Evolutionary conservation across 352 stramenopile genomes (phyloP).

Genomic region (Globisporangium heterothallicum): DNA sequence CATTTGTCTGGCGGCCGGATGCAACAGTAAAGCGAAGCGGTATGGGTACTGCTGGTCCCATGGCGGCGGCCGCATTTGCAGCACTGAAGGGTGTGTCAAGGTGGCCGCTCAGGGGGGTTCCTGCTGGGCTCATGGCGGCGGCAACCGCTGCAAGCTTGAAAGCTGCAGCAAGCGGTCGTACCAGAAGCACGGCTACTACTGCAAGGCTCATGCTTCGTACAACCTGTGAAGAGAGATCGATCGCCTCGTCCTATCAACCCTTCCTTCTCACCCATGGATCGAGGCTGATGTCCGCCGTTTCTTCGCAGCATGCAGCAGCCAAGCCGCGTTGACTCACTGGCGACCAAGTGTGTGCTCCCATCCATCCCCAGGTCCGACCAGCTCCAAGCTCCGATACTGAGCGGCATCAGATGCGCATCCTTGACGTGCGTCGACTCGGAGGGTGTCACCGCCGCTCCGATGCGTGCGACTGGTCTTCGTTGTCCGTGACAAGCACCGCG

Average conservation of each 20-base stretch:
- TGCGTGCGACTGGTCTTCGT: background rate
- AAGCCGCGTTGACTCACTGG: too few species aligned
- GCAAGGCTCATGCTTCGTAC: conserved; percentile 32
- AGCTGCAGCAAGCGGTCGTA: conserved; percentile 43
- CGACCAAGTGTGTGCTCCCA: too few species aligned
- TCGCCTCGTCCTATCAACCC: too few species aligned
- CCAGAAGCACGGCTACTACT: conserved; percentile 46
- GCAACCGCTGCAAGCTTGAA: conserved; percentile 37
- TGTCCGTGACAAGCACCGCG: conserved; percentile 10
- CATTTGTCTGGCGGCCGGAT: conserved; percentile 26
- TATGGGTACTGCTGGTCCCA: conserved; percentile 42
- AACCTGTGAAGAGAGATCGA: conserved; percentile 7
- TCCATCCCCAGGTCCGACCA: too few species aligned
- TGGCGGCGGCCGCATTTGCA: conserved; percentile 35
- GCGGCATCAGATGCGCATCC: background rate
- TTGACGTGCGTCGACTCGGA: background rate
- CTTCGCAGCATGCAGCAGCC: too few species aligned
- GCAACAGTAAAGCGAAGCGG: conserved; percentile 31
- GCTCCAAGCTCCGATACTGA: too few species aligned
- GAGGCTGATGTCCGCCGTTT: too few species aligned
- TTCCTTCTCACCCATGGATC: too few species aligned
- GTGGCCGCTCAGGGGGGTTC: conserved; percentile 26
- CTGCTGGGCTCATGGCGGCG: conserved; percentile 41
- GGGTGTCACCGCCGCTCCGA: conserved; percentile 6
- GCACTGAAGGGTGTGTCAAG: conserved; percentile 28